A percentile compares a stretch with the other conserved stretches of the same genome.
Evolutionary conservation across 2,329 filamentous ascomycete genomes (phyloP).

Genomic region (Scorias spongiosa): DNA sequence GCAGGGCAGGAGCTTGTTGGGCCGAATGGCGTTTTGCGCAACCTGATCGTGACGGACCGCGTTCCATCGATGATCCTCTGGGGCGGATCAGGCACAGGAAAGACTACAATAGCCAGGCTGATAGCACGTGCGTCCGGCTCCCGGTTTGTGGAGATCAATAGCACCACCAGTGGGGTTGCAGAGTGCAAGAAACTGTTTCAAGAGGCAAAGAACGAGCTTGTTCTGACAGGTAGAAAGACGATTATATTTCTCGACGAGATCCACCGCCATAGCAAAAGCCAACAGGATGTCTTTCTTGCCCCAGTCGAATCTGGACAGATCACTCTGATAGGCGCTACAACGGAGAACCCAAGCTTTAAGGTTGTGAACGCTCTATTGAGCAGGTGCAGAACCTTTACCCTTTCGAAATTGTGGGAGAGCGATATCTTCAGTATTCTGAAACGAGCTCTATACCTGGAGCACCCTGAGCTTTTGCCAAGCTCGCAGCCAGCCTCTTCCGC

Average conservation of each 20-base stretch:
- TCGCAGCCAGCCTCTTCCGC: slow-evolving; percentile 7
- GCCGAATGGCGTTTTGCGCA: slow-evolving; percentile 64
- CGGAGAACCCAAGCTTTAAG: slow-evolving; percentile 92
- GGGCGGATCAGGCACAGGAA: slow-evolving; percentile 67
- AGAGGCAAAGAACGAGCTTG: slow-evolving; percentile 66
- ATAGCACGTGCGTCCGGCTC: slow-evolving; percentile 70
- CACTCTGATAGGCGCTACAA: slow-evolving; percentile 87
- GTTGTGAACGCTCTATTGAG: slow-evolving; percentile 77
- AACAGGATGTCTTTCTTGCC: slow-evolving; percentile 88
- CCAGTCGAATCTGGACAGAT: slow-evolving; percentile 85
- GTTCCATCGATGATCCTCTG: slow-evolving; percentile 94
- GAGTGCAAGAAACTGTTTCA: slow-evolving; percentile 87
- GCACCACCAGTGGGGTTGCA: slow-evolving; percentile 70
- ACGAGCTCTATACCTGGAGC: slow-evolving; percentile 46
- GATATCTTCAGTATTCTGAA: slow-evolving; percentile 60
- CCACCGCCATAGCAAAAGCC: slow-evolving; percentile 75
- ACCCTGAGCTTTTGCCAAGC: slow-evolving; percentile 36
- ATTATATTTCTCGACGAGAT: slow-evolving; percentile 98
- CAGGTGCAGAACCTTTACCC: slow-evolving; percentile 77
- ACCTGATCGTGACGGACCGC: slow-evolving; percentile 69
- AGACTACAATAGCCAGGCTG: slow-evolving; percentile 83
- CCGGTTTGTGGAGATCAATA: slow-evolving; percentile 91
- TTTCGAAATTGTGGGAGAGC: slow-evolving; percentile 57
- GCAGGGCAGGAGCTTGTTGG: slow-evolving; percentile 87
- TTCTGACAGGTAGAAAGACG: slow-evolving; percentile 72